Evolutionary conservation across 1,139 yeast genomes (phyloP), one percentile per base, ranked within the genome.

Genomic region (Lodderomyces oxycetoniae): DNA sequence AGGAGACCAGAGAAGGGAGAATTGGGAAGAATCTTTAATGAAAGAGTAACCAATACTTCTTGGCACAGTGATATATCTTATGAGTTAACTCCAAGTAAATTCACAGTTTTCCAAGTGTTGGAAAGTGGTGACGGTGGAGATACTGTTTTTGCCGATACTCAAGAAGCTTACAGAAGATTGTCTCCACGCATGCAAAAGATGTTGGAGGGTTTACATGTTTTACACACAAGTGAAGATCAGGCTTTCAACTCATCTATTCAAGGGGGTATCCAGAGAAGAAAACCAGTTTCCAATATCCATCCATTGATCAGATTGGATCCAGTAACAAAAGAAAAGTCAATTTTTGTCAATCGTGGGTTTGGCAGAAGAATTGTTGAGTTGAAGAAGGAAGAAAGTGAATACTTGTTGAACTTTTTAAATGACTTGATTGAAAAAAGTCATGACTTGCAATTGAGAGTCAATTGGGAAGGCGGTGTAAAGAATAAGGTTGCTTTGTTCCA

Each of bases 161-260:
- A 56, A 42, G 62, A 56, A 33, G 64, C 64, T 4, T 59, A 54
- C 44, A 52, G 45, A 32, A 48, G 63, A 38, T 53, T 59, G 39
- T 57, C 62, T 1, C 62, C 63, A 17, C 38, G 51, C 6, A 47
- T 54, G 38, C 54, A 55, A 41, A 46, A 49, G 26, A 24, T 11
- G 12, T 24, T 24, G 26, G 26, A 24, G 12, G 26, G 26, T 10
- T 52, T 57, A 37, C 55, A 74, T 41, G 86, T 79, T 3, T 55
- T 74, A 29, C 87, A 81, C 53, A 70, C 84, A 5, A 78, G 84
- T 1, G 68, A 59, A 24, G 85, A 79, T 38, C 88, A 80, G 59
- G 86, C 86, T 3, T 56, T 55, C 3, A 75, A 70, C 46, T 55
- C 70, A 10, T 48, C 60, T 34, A 45, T 40, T 17, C 61, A 55